A percentile compares a stretch with the other conserved stretches of the same genome.
Evolutionary conservation across 371 early-diverging fungal genomes (phyloP).

Genomic region (Smittium mucronatum): DNA sequence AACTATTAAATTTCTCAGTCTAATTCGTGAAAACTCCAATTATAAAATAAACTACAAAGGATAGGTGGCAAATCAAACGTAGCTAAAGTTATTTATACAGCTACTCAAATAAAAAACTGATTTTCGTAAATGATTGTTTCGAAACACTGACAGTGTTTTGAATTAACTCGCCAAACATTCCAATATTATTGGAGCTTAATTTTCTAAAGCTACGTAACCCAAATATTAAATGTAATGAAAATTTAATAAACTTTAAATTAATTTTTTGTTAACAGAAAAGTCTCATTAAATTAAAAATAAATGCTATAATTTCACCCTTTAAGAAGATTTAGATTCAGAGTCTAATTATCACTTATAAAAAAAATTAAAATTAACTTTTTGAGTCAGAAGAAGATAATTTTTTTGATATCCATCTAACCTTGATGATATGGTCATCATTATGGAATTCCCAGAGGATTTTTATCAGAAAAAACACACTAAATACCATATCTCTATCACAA

Average conservation of each 20-base stretch:
- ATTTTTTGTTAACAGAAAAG: background rate
- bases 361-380: background rate
- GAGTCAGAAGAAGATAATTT: background rate
- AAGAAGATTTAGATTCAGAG: background rate
- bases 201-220: background rate
- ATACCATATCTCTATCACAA: background rate
- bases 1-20: background rate
- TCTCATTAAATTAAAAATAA: no score
- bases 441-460: background rate
- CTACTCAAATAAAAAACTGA: background rate
- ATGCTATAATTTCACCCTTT: background rate
- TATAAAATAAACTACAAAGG: background rate
- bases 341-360: no score
- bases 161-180: background rate
- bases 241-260: background rate
- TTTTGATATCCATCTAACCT: background rate
- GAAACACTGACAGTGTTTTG: background rate
- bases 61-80: conserved; percentile 1
- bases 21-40: background rate
- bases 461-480: background rate
- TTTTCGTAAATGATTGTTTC: background rate
- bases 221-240: background rate
- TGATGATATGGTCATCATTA: background rate
- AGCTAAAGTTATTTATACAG: background rate
- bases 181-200: background rate